phyloP scores from a whole-genome alignment of 1,284 basidiomycete genomes.

The Trichosporon coremiiforme region DNA sequence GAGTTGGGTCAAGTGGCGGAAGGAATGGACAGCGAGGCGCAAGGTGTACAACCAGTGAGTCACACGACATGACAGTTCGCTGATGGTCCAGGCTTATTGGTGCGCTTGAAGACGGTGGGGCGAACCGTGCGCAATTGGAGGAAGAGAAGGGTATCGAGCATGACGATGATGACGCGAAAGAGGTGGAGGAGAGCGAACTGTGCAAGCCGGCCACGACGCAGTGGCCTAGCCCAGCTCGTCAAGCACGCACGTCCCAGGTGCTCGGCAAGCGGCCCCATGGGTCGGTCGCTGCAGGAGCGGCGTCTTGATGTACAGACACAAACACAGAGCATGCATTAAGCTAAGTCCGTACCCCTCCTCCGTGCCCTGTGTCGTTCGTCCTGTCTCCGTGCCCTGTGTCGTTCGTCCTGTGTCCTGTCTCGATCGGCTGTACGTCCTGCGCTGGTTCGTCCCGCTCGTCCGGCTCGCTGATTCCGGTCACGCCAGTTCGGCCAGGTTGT shows the following conservation, averaged over 20 bases:
- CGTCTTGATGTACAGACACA: background rate
- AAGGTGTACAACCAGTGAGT: slow-evolving; percentile 54
- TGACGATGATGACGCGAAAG: slow-evolving; percentile 49
- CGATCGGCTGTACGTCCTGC: background rate
- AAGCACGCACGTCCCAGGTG: background rate
- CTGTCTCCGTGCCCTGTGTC: too few relatives aligned
- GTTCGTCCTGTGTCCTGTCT: background rate
- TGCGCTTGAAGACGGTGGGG: slow-evolving; percentile 39
- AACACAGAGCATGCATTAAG: slow-evolving; percentile 5
- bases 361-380: background rate
- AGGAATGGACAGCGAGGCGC: slow-evolving; percentile 49
- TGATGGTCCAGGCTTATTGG: slow-evolving; percentile 40
- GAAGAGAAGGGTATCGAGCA: slow-evolving; percentile 49
- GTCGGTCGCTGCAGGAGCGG: background rate
- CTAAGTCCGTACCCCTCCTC: background rate
- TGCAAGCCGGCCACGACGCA: slow-evolving; percentile 24
- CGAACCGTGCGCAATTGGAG: slow-evolving; percentile 40
- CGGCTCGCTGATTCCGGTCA: background rate
- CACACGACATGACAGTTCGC: background rate
- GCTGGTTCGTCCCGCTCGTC: background rate
- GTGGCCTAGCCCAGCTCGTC: slow-evolving; percentile 2
- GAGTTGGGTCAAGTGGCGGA: slow-evolving; percentile 53
- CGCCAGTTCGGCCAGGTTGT: background rate
- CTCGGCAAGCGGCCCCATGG: background rate
- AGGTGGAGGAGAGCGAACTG: slow-evolving; percentile 50